These are phyloP conservation scores for Barnettozyma siamensis DNA, from an alignment of 805 yeast species.

Conservation along the genomic window DNA sequence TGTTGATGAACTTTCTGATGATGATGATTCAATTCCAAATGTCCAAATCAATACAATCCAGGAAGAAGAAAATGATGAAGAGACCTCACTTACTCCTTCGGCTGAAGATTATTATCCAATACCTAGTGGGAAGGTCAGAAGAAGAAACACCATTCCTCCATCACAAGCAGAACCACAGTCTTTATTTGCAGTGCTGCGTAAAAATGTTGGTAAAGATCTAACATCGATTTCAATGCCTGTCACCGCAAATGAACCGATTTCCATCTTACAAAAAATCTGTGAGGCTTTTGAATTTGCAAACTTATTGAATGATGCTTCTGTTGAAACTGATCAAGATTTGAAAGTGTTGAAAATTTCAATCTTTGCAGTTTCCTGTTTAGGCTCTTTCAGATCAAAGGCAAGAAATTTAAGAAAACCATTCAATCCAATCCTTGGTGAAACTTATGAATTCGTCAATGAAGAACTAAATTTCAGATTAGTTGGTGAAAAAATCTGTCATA, in stretches of 20 bases:
- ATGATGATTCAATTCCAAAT: slow-evolving; percentile 20
- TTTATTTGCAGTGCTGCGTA: slow-evolving; percentile 69
- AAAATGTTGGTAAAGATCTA: slow-evolving; percentile 89
- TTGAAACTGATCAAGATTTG: slow-evolving; percentile 40
- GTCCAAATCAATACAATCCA: slow-evolving; percentile 2
- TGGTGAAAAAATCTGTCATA: slow-evolving; percentile 82
- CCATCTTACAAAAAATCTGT: slow-evolving; percentile 71
- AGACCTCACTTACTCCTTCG: too few relatives aligned
- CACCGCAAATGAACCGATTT: slow-evolving; percentile 85
- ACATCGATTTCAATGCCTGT: slow-evolving; percentile 90
- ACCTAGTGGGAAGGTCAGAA: slow-evolving; percentile 39
- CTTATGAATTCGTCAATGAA: slow-evolving; percentile 83
- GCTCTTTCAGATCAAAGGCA: slow-evolving; percentile 66
- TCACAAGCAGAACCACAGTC: slow-evolving; percentile 75
- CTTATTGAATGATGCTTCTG: slow-evolving; percentile 55
- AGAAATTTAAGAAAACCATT: slow-evolving; percentile 86
- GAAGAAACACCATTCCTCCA: slow-evolving; percentile 55
- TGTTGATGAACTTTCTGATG: slow-evolving; percentile 24
- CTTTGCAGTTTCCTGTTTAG: slow-evolving; percentile 72
- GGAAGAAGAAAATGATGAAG: slow-evolving; percentile 1
- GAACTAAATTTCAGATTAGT: slow-evolving; percentile 70
- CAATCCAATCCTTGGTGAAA: slow-evolving; percentile 91
- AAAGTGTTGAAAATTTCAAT: slow-evolving; percentile 68
- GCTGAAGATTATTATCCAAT: slow-evolving; percentile 58
- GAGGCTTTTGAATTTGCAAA: slow-evolving; percentile 76